Conservation (phyloP, 163 green algal species). For the Scenedesmus sp. region DNA sequence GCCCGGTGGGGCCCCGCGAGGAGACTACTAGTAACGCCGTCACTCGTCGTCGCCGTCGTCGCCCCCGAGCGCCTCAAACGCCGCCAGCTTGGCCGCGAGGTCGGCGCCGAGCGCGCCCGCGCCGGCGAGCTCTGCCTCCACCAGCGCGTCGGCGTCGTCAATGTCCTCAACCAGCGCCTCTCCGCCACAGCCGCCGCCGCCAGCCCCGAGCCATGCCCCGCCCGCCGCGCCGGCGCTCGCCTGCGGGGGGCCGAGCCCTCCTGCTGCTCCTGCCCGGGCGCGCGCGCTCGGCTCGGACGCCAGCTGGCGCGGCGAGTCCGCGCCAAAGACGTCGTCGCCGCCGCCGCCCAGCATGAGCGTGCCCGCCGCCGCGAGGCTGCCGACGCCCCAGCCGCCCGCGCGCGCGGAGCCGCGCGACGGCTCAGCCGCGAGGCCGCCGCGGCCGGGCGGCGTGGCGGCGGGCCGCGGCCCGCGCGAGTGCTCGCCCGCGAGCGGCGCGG, state of each 20-base stretch:
- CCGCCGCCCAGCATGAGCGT: not conserved
- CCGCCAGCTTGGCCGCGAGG: constrained; percentile 6
- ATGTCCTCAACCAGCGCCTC: not conserved
- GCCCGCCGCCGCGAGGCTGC: not conserved
- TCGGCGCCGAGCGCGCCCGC: not conserved
- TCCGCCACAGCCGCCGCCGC: not conserved
- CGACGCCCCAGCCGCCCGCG: not conserved
- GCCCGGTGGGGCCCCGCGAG: not conserved
- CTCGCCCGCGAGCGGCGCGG: too few relatives aligned
- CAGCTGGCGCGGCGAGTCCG: not conserved
- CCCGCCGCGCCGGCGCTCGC: not conserved
- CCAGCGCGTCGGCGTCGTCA: not conserved
- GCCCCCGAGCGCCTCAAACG: not conserved
- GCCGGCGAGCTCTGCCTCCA: not conserved
- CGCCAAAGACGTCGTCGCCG: not conserved
- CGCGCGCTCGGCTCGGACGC: too few relatives aligned
- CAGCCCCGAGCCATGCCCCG: not conserved
- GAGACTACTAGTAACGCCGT: not conserved
- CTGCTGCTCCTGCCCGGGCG: too few relatives aligned
- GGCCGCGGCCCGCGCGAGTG: too few relatives aligned
- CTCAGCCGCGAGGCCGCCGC: too few relatives aligned
- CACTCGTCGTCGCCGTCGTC: not conserved
- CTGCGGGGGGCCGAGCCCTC: not conserved
- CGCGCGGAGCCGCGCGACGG: too few relatives aligned
- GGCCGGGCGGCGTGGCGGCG: too few relatives aligned